phyloP scores from a whole-genome alignment of 345 rosid species.

The Trapa bicornis region DNA sequence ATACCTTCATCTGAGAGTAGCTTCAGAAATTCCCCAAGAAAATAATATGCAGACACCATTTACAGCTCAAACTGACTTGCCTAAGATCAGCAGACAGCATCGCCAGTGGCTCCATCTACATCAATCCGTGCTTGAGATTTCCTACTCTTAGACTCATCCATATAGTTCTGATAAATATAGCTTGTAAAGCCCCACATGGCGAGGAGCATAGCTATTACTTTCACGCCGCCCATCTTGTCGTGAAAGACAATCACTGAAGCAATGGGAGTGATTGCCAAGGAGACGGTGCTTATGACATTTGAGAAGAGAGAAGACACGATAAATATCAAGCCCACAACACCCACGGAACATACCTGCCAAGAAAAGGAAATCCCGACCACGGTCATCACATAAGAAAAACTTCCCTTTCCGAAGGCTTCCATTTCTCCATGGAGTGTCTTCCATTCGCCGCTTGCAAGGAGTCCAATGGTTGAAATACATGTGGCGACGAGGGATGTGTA shows the following conservation, averaged over 20 bases:
- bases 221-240: slow-evolving; percentile 54
- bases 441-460: slow-evolving; percentile 68
- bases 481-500: slow-evolving; percentile 41
- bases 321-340: slow-evolving; percentile 60
- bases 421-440: slow-evolving; percentile 42
- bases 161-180: slow-evolving; percentile 46
- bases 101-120: slow-evolving; percentile 6
- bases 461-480: slow-evolving; percentile 24
- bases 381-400: slow-evolving; percentile 38
- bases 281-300: slow-evolving; percentile 51
- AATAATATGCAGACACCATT: neutral
- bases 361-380: slow-evolving; percentile 40
- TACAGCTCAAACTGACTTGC: neutral
- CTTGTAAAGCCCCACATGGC: slow-evolving; percentile 52
- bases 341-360: slow-evolving; percentile 64
- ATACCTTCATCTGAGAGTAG: neutral
- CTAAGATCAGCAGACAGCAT: slow-evolving; percentile 11
- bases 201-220: slow-evolving; percentile 51
- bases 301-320: slow-evolving; percentile 64
- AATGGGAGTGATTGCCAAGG: slow-evolving; percentile 49
- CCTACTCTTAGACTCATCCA: slow-evolving; percentile 40
- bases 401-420: slow-evolving; percentile 31
- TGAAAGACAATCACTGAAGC: slow-evolving; percentile 42
- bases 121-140: slow-evolving; percentile 7
- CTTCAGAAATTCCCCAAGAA: neutral